These are phyloP conservation scores for Penicillium goetzii DNA, from an alignment of 495 filamentous ascomycete species.

Conservation along the genomic window DNA sequence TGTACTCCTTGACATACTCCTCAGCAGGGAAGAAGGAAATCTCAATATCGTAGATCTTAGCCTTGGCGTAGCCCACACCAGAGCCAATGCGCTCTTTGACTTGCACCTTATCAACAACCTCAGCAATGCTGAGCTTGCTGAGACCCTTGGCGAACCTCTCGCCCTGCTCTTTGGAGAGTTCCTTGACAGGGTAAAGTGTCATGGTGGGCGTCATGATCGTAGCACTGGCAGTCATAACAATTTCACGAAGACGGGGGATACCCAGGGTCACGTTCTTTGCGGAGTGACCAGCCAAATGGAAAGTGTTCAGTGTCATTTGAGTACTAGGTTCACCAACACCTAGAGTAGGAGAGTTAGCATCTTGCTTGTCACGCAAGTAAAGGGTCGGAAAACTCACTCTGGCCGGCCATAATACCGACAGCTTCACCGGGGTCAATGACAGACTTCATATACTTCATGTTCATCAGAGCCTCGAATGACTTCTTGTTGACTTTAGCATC, in stretches of 20 bases:
- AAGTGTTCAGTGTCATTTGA: constrained; percentile 99
- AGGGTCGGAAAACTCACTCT: constrained; percentile 54
- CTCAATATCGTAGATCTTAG: constrained; percentile 82
- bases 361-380: background rate
- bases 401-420: constrained; percentile 95
- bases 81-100: constrained; percentile 76
- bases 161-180: constrained; percentile 67
- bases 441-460: constrained; percentile 90
- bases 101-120: constrained; percentile 81
- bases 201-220: constrained; percentile 89
- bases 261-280: constrained; percentile 98
- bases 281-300: constrained; percentile 98
- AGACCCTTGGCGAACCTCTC: constrained; percentile 90
- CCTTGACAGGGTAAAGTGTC: constrained; percentile 78
- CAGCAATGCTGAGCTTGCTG: constrained; percentile 82
- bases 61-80: constrained; percentile 64
- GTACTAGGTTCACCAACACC: constrained; percentile 84
- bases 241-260: constrained; percentile 96
- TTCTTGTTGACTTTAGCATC: constrained; percentile 64
- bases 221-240: constrained; percentile 94
- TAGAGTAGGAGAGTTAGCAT: background rate
- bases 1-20: constrained; percentile 85
- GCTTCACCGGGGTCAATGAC: constrained; percentile 95
- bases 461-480: constrained; percentile 78
- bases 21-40: constrained; percentile 80